These are phyloP conservation scores for Clitocybe nebularis DNA, from an alignment of 1,284 basidiomycete genomes.

Conservation along the genomic window DNA sequence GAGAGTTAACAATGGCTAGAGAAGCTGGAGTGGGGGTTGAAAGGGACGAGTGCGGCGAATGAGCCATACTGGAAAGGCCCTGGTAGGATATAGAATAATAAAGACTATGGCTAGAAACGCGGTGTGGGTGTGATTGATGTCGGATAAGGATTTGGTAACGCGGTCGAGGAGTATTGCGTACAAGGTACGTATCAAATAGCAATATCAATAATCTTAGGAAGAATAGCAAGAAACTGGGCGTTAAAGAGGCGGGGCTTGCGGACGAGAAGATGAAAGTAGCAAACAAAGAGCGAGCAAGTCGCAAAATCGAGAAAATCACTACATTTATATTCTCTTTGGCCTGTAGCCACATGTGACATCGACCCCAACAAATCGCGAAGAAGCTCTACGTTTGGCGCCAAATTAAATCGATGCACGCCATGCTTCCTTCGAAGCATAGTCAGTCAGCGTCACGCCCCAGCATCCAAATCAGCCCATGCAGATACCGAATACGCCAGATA, in stretches of 20 bases:
- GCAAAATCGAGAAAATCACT: not conserved
- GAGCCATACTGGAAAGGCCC: conserved; percentile 5
- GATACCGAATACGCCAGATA: not conserved
- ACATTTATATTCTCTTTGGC: conserved; percentile 9
- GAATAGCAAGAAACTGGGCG: conserved; percentile 12
- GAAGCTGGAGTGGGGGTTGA: conserved; percentile 15
- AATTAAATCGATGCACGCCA: not conserved
- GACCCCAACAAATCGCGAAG: not conserved
- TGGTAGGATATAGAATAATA: conserved; percentile 1
- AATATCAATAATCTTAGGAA: conserved; percentile 16
- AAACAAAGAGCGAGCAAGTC: conserved; percentile 1
- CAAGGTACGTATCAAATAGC: conserved; percentile 16
- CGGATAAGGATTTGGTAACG: conserved; percentile 14
- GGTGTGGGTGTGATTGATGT: conserved; percentile 2
- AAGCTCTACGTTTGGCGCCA: not conserved
- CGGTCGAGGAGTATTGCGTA: conserved; percentile 15
- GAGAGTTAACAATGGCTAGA: conserved; percentile 1
- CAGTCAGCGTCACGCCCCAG: conserved; percentile 1
- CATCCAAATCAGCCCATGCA: not conserved
- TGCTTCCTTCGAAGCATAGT: conserved; percentile 3
- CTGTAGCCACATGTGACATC: conserved; percentile 1
- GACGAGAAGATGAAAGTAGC: conserved; percentile 11
- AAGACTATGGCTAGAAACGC: too few relatives aligned
- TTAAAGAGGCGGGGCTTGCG: conserved; percentile 4
- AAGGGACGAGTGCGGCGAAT: conserved; percentile 9